phyloP scores from a whole-genome alignment of 768 basidiomycete species.

The Cystoderma amianthinum region DNA sequence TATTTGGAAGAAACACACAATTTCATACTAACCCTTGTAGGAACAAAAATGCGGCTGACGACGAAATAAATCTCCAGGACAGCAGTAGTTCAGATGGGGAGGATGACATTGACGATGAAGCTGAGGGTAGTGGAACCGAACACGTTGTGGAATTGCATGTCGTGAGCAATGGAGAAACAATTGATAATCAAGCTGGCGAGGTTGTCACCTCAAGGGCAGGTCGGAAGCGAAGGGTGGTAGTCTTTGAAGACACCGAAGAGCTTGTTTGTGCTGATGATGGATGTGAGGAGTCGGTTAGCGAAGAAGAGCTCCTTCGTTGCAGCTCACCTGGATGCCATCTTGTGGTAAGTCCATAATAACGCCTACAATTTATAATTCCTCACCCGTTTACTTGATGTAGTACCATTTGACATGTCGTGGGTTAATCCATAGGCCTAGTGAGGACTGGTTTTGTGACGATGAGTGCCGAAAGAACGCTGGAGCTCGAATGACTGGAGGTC shows the following conservation, averaged over 20 bases:
- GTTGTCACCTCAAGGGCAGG: no score
- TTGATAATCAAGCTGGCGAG: no score
- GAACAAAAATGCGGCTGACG: no score
- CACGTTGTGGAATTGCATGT: no score
- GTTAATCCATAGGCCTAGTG: slow-evolving; percentile 5
- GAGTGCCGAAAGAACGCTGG: slow-evolving; percentile 8
- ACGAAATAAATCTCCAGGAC: no score
- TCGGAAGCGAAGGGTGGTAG: neutral
- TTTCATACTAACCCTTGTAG: no score
- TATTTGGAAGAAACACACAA: no score
- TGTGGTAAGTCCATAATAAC: slow-evolving; percentile 6
- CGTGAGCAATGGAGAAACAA: no score
- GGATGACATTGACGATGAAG: neutral
- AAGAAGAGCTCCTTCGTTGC: slow-evolving; percentile 6
- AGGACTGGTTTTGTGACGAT: slow-evolving; percentile 10
- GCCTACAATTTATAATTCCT: neutral
- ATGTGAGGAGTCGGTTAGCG: slow-evolving; percentile 3
- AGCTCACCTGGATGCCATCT: slow-evolving; percentile 8
- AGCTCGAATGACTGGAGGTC: slow-evolving; percentile 1
- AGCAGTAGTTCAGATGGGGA: no score
- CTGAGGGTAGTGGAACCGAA: no score
- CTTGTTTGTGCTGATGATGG: slow-evolving; percentile 6
- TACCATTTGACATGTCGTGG: slow-evolving; percentile 10
- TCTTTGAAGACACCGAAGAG: neutral
- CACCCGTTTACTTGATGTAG: slow-evolving; percentile 3